Evolutionary conservation across 305 asterid genomes (phyloP).

Genomic region (Striga hermonthica): DNA sequence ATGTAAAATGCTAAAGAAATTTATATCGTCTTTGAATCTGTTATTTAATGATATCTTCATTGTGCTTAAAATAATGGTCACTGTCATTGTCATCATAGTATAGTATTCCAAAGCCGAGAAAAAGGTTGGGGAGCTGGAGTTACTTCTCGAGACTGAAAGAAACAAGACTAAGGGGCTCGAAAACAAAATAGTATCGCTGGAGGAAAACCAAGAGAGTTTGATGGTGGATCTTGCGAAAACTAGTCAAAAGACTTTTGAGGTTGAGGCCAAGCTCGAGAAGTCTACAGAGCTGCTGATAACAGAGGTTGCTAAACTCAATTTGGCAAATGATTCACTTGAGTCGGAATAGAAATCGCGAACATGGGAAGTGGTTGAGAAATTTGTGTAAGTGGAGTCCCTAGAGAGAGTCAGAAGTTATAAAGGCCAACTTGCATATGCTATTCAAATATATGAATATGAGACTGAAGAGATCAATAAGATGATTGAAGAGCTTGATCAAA

Average conservation of each 20-base stretch:
- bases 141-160: constrained; percentile 71
- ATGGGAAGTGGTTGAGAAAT: constrained; percentile 58
- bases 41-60: no score
- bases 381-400: constrained; percentile 55
- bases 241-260: constrained; percentile 49
- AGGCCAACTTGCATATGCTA: constrained; percentile 61
- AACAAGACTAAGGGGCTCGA: constrained; percentile 76
- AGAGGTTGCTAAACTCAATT: constrained; percentile 52
- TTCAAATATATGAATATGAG: constrained; percentile 42
- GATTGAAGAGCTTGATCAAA: constrained; percentile 59
- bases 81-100: no score
- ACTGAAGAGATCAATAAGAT: no score
- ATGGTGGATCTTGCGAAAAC: constrained; percentile 52
- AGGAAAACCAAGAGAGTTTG: constrained; percentile 45
- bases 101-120: no score
- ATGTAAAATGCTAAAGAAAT: no score
- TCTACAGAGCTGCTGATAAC: constrained; percentile 55
- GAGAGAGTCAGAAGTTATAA: constrained; percentile 60
- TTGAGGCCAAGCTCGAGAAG: constrained; percentile 75
- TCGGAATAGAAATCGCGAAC: constrained; percentile 51
- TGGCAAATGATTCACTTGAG: no score
- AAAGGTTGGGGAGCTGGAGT: constrained; percentile 64
- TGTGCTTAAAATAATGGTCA: no score
- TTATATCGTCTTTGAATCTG: no score
- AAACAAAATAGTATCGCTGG: constrained; percentile 58